Evolutionary conservation across 169 alveolate species (phyloP).

Genomic region (Eimeria falciformis): DNA sequence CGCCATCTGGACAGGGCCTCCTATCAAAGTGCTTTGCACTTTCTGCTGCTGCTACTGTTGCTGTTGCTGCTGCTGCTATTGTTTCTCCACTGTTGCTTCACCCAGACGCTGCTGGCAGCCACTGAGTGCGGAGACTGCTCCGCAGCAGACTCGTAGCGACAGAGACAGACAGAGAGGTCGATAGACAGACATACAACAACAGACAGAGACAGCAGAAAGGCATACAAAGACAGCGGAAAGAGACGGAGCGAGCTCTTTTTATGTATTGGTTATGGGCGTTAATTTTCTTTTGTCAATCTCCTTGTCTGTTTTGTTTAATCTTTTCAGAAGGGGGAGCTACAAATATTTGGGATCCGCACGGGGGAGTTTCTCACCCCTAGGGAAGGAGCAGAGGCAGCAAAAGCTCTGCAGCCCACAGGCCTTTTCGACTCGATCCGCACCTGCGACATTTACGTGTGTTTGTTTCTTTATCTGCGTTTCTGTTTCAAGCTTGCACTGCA

Average conservation of each 20-base stretch:
- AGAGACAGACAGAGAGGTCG: too few species aligned
- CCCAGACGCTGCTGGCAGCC: too few species aligned
- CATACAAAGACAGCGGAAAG: too few species aligned
- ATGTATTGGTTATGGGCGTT: too few species aligned
- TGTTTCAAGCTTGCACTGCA: not conserved
- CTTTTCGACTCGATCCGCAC: conserved; percentile 41
- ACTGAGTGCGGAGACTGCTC: too few species aligned
- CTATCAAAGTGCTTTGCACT: conserved; percentile 23
- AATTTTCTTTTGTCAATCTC: not conserved
- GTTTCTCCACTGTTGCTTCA: not conserved
- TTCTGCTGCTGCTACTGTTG: conserved; percentile 1
- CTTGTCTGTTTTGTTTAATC: not conserved
- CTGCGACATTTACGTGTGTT: conserved; percentile 32
- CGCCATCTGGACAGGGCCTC: conserved; percentile 43
- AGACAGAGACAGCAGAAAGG: too few species aligned
- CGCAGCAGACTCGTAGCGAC: too few species aligned
- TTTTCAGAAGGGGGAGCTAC: conserved; percentile 37
- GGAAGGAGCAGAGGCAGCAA: conserved; percentile 39
- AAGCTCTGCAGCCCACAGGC: conserved; percentile 43
- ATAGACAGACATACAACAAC: too few species aligned
- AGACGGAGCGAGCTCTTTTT: too few species aligned
- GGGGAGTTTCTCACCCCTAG: conserved; percentile 62
- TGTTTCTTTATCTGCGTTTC: not conserved
- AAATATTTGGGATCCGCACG: conserved; percentile 35
- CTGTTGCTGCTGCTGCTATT: not conserved